Evolutionary conservation across 2,329 filamentous ascomycete genomes (phyloP).

Genomic region (Claviceps purpurea): DNA sequence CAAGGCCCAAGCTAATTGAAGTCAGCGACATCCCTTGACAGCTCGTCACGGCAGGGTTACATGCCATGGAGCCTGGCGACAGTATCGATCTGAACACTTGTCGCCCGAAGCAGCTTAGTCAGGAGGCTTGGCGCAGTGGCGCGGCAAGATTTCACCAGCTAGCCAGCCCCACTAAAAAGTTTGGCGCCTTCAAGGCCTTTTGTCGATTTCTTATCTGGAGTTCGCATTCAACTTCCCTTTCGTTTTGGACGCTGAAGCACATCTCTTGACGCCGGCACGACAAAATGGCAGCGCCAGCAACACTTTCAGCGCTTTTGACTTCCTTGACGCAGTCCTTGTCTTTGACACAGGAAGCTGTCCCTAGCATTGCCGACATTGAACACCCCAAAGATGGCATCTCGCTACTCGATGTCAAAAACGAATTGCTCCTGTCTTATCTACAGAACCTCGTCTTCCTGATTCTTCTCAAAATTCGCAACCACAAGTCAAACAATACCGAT

Average conservation of each 20-base stretch:
- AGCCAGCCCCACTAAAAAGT: constrained; percentile 12
- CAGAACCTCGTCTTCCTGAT: constrained; percentile 88
- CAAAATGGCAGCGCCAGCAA: constrained; percentile 35
- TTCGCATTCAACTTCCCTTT: not conserved
- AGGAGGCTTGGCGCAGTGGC: not conserved
- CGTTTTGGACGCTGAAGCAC: not conserved
- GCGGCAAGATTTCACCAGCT: not conserved
- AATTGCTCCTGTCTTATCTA: constrained; percentile 89
- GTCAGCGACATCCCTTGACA: not conserved
- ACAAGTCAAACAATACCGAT: constrained; percentile 14
- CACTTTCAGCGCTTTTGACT: constrained; percentile 36
- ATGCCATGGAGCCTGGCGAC: not conserved
- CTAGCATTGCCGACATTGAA: constrained; percentile 47
- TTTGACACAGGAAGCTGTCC: constrained; percentile 53
- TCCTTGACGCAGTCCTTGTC: constrained; percentile 45
- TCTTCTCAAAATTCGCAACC: constrained; percentile 61
- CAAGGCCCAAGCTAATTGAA: not conserved
- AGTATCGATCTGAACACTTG: constrained; percentile 1
- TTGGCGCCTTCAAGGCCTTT: not conserved
- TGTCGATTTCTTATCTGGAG: not conserved
- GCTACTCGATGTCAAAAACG: constrained; percentile 89
- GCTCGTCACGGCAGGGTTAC: not conserved
- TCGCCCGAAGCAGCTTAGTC: constrained; percentile 9
- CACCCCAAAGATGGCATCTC: constrained; percentile 82
- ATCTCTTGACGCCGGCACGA: too few species aligned